These are phyloP conservation scores for Coniella lustricola DNA, from an alignment of 2,329 filamentous ascomycete genomes.

Conservation along the genomic window DNA sequence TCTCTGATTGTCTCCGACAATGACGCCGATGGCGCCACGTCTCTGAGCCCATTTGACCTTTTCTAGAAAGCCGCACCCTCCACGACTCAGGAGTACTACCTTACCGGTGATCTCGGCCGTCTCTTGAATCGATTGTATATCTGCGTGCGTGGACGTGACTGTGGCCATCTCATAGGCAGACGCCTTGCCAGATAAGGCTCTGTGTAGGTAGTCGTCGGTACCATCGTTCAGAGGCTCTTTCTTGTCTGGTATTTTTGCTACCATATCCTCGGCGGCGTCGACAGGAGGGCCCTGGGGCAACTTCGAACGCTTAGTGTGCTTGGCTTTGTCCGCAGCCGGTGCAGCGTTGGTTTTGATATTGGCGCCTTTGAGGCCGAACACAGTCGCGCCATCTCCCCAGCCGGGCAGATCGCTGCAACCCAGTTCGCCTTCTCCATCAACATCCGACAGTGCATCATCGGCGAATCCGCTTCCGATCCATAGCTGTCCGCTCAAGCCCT, in stretches of 20 bases:
- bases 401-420: slow-evolving; percentile 93
- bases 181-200: slow-evolving; percentile 30
- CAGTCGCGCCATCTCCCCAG: slow-evolving; percentile 59
- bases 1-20: slow-evolving; percentile 88
- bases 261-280: slow-evolving; percentile 22
- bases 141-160: slow-evolving; percentile 57
- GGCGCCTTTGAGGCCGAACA: slow-evolving; percentile 31
- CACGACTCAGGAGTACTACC: slow-evolving; percentile 82
- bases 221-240: slow-evolving; percentile 54
- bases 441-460: slow-evolving; percentile 63
- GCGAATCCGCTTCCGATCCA: slow-evolving; percentile 93
- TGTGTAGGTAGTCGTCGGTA: slow-evolving; percentile 77
- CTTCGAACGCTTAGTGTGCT: slow-evolving; percentile 30
- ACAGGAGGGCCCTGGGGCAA: slow-evolving; percentile 24
- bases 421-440: slow-evolving; percentile 70
- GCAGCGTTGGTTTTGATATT: slow-evolving; percentile 32
- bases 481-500: slow-evolving; percentile 78
- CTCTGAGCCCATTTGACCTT: slow-evolving; percentile 97
- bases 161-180: slow-evolving; percentile 29
- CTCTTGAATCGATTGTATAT: slow-evolving; percentile 88
- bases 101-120: slow-evolving; percentile 89
- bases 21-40: slow-evolving; percentile 79
- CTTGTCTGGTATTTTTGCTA: slow-evolving; percentile 22
- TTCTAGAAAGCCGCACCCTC: slow-evolving; percentile 91
- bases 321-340: slow-evolving; percentile 24